Evolutionary conservation across 2,329 filamentous ascomycete genomes (phyloP).

Genomic region (Acrocalymma vagum): DNA sequence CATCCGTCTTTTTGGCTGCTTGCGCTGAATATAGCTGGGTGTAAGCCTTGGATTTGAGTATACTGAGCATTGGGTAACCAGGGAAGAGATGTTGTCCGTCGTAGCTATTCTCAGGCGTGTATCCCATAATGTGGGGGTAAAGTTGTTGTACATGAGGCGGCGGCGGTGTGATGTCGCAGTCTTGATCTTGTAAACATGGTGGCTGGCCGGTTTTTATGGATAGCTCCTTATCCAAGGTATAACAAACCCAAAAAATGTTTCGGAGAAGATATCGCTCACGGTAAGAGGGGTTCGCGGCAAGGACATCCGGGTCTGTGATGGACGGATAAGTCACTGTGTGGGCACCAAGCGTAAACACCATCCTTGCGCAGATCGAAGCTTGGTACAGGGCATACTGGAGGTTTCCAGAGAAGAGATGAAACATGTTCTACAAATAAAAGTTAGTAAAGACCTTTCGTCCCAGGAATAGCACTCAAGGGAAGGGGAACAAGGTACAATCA

Average conservation of each 20-base stretch:
- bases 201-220: slow-evolving; percentile 5
- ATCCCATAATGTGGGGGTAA: background rate
- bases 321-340: too few species aligned
- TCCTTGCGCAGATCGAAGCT: too few species aligned
- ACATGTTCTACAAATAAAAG: too few species aligned
- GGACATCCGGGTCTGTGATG: slow-evolving; percentile 1
- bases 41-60: too few species aligned
- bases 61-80: too few species aligned
- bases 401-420: too few species aligned
- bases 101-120: too few species aligned
- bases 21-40: slow-evolving; percentile 2
- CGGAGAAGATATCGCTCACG: slow-evolving; percentile 3
- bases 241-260: slow-evolving; percentile 6
- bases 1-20: slow-evolving; percentile 1
- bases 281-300: background rate
- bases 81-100: too few species aligned
- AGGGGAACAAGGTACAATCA: background rate
- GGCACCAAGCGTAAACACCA: too few species aligned
- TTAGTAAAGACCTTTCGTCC: too few species aligned
- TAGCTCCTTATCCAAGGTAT: slow-evolving; percentile 6
- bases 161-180: slow-evolving; percentile 7
- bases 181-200: slow-evolving; percentile 1
- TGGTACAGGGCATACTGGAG: too few species aligned
- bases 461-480: background rate
- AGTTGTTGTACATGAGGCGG: slow-evolving; percentile 1